Evolutionary conservation across 192 early-diverging fungal species (phyloP), one percentile per base, ranked within the genome.

Genomic region (Coemansia erecta): DNA sequence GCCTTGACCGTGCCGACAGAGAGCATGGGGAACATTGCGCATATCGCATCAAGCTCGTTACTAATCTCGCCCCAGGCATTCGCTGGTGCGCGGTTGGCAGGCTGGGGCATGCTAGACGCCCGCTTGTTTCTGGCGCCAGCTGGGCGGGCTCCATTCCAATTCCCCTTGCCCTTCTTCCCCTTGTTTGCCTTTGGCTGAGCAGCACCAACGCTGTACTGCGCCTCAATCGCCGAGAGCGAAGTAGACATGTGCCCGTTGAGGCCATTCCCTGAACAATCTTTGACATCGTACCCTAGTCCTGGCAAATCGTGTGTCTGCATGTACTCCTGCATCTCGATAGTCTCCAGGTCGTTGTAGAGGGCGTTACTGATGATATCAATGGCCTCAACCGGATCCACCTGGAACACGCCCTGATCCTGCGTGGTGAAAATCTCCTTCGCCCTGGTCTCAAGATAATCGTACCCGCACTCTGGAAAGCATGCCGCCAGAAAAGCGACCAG

Each of bases 401-500:
- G 69, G 33, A 69, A 55, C 8, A 24, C 21, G 1, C 21, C 24
- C 17, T 7, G 17, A 14, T 52, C 56, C 43, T 23, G 47, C 21
- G 41, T 52, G 22, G 31, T 35, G 33, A 69, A 72, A 8, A 69
- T 68, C 40, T 65, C 63, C 14, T 44, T 33, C 0, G 60, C 59
- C 33, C 68, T 72, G 35, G 66, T 60, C 6, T 44, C 41, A 33
- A 78, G 56, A 33, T 78, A 78, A 24, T 72, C 66, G 15, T 21
- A 22, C 28, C 75, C 63, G 43, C 75, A 78, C 48, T 78, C 69
- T 6, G 75, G 75, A n/a, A 78, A 78, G 23, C 75, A 78, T 4
- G 69, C 62, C 4, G 28, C 44, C 5, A 78, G 66, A 15, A 78
- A 78, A 3, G 62, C 70, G 0, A 60, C 28, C 23, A 78, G 66